Evolutionary conservation across 1,139 yeast species (phyloP).

Genomic region (Pichia sp.): DNA sequence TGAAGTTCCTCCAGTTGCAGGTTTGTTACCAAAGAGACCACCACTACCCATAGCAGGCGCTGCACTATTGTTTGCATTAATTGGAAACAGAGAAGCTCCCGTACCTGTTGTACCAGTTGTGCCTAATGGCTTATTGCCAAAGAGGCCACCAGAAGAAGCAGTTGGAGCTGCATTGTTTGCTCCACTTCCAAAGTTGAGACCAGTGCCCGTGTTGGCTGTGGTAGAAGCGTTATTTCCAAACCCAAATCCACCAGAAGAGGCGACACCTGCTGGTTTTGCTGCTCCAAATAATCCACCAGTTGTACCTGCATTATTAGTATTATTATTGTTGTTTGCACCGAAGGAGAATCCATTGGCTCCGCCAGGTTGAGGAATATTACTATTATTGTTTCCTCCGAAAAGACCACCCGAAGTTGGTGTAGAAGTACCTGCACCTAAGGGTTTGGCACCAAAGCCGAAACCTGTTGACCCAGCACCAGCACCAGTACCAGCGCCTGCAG

Average conservation of each 20-base stretch:
- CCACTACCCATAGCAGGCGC: conserved; percentile 4
- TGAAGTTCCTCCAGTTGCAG: conserved; percentile 6
- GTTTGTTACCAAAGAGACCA: conserved; percentile 14
- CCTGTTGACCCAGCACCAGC: conserved; percentile 4
- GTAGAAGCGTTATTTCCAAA: conserved; percentile 23
- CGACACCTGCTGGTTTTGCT: conserved; percentile 1
- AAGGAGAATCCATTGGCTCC: conserved; percentile 21
- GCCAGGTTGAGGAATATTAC: conserved; percentile 9
- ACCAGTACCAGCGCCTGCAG: conserved; percentile 9
- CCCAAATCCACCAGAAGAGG: conserved; percentile 5
- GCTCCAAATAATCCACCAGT: conserved; percentile 27
- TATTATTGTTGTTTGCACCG: conserved; percentile 28
- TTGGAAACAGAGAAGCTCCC: too few relatives aligned
- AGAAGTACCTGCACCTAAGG: background rate
- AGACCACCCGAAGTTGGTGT: conserved; percentile 8
- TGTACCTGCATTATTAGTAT: conserved; percentile 17
- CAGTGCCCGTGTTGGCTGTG: conserved; percentile 7
- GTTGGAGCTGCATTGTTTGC: conserved; percentile 5
- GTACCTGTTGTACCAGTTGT: too few relatives aligned
- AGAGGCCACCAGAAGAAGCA: conserved; percentile 7
- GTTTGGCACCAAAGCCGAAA: conserved; percentile 23
- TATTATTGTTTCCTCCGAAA: conserved; percentile 12
- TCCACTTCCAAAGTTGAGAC: conserved; percentile 18
- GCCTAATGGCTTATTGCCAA: conserved; percentile 4
- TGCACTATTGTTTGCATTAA: conserved; percentile 13